Evolutionary conservation across 768 basidiomycete genomes (phyloP), one percentile per base, ranked within the genome.

Genomic region (Russula virescens): DNA sequence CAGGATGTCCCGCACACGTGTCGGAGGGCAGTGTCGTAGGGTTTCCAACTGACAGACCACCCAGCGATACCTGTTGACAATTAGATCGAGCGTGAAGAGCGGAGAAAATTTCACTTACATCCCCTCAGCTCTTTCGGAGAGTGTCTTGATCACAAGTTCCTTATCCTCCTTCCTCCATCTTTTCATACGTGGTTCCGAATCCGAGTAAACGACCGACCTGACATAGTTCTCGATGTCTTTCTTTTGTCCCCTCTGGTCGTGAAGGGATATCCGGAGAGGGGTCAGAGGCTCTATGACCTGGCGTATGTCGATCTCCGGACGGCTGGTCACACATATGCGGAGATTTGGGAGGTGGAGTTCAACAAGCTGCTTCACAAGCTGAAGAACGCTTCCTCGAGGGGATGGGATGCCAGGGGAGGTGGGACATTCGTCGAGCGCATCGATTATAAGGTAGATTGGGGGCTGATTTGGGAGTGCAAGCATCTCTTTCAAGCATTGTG

Each of bases 391-490:
- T 49, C 19, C 47, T 9, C 57, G 48, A 3, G 31, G 25, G 5
- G 57, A 19, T 23, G 23, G 45, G 5, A 35, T 11, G 3, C 45
- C 45, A 23, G 46, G 18, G 21, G 35, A 7, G 14, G n/a, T 25
- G 31, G 46, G 57, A 25, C 46, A 23, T 23, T 58, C 57, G 18
- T 58, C 57, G 18, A 58, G 31, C 1, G 47, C 57, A 25, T 58
- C 57, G 13, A 50, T 5, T 21, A 48, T 31, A n/a, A 55, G 18
- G 43, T 45, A 55, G 10, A 43, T 45, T 6, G 28, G 40, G n/a
- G 3, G 18, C 14, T 23, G 2, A 43, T 14, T 19, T 8, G 56
- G 19, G 31, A 34, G 18, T 7, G 19, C 13, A 21, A 58, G 45
- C 43, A 58, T 58, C 21, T 48, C n/a, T 34, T 58, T 47, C 28